Conservation (phyloP, 2,329 filamentous ascomycete species). For the Alternaria burnsii region DNA sequence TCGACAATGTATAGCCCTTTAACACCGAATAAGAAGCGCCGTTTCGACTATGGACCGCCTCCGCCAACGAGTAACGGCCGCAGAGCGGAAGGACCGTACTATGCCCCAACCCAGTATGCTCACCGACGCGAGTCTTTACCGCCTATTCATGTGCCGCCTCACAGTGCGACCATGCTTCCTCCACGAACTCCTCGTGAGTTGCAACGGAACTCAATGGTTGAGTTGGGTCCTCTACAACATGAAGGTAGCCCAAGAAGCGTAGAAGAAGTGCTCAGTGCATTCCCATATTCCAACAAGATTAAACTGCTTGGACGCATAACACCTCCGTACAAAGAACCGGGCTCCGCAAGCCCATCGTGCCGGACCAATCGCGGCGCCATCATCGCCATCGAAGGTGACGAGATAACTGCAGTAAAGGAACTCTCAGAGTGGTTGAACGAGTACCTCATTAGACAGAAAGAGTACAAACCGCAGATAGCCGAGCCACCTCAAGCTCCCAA, state of each 20-base stretch:
- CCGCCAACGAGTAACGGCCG: slow-evolving; percentile 57
- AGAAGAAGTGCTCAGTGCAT: slow-evolving; percentile 77
- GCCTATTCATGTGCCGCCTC: slow-evolving; percentile 43
- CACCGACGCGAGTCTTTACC: slow-evolving; percentile 46
- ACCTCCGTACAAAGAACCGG: slow-evolving; percentile 64
- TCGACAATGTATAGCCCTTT: slow-evolving; percentile 40
- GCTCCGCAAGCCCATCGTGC: slow-evolving; percentile 40
- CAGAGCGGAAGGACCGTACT: slow-evolving; percentile 64
- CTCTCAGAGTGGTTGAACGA: slow-evolving; percentile 71
- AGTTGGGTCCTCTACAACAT: slow-evolving; percentile 13
- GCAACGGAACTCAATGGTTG: slow-evolving; percentile 24
- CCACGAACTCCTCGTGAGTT: slow-evolving; percentile 44
- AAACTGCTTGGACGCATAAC: slow-evolving; percentile 78
- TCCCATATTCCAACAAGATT: slow-evolving; percentile 79
- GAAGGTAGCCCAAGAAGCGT: slow-evolving; percentile 55
- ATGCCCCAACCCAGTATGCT: slow-evolving; percentile 33
- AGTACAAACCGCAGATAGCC: slow-evolving; percentile 60
- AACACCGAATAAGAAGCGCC: slow-evolving; percentile 48
- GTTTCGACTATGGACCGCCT: slow-evolving; percentile 44
- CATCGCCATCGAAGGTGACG: slow-evolving; percentile 82
- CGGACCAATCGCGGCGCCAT: slow-evolving; percentile 72
- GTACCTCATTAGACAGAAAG: slow-evolving; percentile 61
- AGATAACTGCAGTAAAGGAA: slow-evolving; percentile 67
- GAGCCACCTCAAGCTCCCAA: slow-evolving; percentile 58
- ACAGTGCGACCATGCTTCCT: slow-evolving; percentile 44